These are phyloP conservation scores for Podospora didyma DNA, from an alignment of 495 filamentous ascomycete species.

Conservation along the genomic window DNA sequence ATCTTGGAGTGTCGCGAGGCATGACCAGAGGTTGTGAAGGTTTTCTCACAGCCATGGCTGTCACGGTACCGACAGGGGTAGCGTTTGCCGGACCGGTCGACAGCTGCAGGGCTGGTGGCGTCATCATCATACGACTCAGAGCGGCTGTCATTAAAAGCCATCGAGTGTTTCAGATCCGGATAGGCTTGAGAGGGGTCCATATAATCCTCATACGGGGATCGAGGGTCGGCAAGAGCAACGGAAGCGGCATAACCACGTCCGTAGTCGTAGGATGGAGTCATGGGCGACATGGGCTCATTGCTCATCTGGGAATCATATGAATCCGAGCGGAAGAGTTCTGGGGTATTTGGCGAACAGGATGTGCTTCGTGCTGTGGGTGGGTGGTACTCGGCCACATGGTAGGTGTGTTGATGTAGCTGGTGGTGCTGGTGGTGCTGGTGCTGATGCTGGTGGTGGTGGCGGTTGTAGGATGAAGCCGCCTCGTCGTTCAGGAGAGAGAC, in stretches of 20 bases:
- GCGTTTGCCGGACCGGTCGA: conserved; percentile 49
- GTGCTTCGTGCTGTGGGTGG: conserved; percentile 17
- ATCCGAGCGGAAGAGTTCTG: conserved; percentile 47
- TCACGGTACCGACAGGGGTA: conserved; percentile 64
- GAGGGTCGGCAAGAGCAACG: conserved; percentile 12
- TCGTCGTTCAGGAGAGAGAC: conserved; percentile 56
- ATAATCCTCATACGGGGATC: conserved; percentile 37
- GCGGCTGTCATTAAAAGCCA: conserved; percentile 22
- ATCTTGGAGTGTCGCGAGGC: conserved; percentile 96
- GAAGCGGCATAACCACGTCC: conserved; percentile 26
- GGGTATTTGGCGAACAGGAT: conserved; percentile 41
- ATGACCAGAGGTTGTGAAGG: conserved; percentile 94
- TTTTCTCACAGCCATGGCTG: conserved; percentile 67
- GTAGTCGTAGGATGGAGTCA: conserved; percentile 39
- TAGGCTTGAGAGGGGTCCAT: conserved; percentile 27
- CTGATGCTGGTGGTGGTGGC: neutral
- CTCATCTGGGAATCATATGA: conserved; percentile 53
- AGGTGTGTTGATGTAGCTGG: neutral
- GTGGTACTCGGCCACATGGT: conserved; percentile 1
- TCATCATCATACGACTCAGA: conserved; percentile 34
- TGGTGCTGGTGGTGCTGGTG: conserved; percentile 1
- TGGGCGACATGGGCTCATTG: conserved; percentile 43
- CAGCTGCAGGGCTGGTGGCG: conserved; percentile 28
- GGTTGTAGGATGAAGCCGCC: conserved; percentile 9
- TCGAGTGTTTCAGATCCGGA: conserved; percentile 28